Percentiles rank a stretch among this genome's conserved stretches.
Conservation (phyloP, 768 basidiomycete species). For the Macrocybe gigantea region DNA sequence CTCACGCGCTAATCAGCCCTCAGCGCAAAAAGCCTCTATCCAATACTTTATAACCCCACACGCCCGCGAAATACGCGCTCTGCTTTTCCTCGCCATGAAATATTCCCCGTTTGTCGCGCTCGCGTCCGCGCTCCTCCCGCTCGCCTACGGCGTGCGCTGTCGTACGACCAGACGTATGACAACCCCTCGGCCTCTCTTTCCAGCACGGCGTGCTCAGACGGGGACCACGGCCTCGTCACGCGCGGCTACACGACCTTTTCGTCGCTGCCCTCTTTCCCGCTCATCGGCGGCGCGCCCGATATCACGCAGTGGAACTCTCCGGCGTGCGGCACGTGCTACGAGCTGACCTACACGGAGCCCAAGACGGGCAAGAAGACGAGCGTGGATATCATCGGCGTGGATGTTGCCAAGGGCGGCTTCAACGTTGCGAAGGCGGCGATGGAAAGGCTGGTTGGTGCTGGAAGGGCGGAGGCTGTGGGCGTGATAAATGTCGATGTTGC, state of each 20-base stretch:
- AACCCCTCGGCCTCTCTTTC: constrained; percentile 28
- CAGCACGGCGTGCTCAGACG: constrained; percentile 43
- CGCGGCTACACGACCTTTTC: constrained; percentile 35
- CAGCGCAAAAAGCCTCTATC: no score
- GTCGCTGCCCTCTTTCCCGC: constrained; percentile 44
- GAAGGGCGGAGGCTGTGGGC: constrained; percentile 5
- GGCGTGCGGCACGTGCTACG: constrained; percentile 50
- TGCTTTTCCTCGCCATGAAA: no score
- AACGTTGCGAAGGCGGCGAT: constrained; percentile 21
- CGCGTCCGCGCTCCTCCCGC: constrained; percentile 15
- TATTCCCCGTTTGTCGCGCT: no score
- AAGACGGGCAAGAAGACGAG: constrained; percentile 14
- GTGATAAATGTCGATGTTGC: background rate
- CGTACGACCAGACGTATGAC: constrained; percentile 51
- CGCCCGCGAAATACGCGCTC: no score
- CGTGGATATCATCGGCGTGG: constrained; percentile 42
- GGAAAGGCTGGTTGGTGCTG: constrained; percentile 17
- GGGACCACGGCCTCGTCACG: constrained; percentile 36
- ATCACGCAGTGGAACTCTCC: constrained; percentile 39
- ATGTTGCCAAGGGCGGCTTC: constrained; percentile 22
- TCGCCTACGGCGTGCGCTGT: constrained; percentile 16
- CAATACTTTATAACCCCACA: no score
- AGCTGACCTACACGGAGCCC: constrained; percentile 32
- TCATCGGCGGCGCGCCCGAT: constrained; percentile 41
- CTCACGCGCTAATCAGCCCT: no score